phyloP scores from a whole-genome alignment of 768 basidiomycete species.

The Nidularia pulvinata region DNA sequence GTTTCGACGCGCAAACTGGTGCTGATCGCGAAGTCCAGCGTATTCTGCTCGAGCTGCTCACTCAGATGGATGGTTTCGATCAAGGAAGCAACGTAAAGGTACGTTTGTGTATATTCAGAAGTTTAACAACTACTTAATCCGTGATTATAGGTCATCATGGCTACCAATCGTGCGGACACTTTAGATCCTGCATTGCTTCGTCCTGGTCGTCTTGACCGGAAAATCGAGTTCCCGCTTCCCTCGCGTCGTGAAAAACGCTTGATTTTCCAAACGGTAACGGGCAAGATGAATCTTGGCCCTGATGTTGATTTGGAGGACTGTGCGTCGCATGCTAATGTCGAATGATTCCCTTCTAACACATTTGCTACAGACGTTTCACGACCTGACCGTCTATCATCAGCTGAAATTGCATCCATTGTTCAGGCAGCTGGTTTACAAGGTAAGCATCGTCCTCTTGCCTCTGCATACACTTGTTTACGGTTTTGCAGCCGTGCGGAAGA shows the following conservation, averaged over 20 bases:
- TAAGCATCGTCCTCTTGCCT: constrained; percentile 15
- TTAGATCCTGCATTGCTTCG: constrained; percentile 97
- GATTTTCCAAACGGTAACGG: constrained; percentile 97
- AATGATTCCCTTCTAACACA: constrained; percentile 6
- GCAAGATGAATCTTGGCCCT: constrained; percentile 97
- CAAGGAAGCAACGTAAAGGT: constrained; percentile 99
- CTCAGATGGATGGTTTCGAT: constrained; percentile 99
- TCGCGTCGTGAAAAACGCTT: constrained; percentile 93
- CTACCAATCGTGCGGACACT: constrained; percentile 98
- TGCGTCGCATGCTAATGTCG: constrained; percentile 35
- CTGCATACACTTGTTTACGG: not conserved
- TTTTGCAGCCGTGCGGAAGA: constrained; percentile 87
- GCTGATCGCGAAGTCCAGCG: constrained; percentile 99
- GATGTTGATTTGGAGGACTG: constrained; percentile 99
- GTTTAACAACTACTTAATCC: not conserved
- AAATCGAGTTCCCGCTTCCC: constrained; percentile 98
- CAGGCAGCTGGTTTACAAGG: constrained; percentile 98
- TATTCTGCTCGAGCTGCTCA: constrained; percentile 93
- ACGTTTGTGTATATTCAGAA: constrained; percentile 6
- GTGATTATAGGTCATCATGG: constrained; percentile 90
- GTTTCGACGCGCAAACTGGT: constrained; percentile 99
- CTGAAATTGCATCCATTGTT: constrained; percentile 93
- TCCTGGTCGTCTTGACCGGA: constrained; percentile 96
- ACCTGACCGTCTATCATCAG: constrained; percentile 94
- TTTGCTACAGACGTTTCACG: constrained; percentile 81